These are phyloP conservation scores for Paratinospora sagittata DNA, from an alignment of 164 flowering plant genomes.

Conservation along the genomic window DNA sequence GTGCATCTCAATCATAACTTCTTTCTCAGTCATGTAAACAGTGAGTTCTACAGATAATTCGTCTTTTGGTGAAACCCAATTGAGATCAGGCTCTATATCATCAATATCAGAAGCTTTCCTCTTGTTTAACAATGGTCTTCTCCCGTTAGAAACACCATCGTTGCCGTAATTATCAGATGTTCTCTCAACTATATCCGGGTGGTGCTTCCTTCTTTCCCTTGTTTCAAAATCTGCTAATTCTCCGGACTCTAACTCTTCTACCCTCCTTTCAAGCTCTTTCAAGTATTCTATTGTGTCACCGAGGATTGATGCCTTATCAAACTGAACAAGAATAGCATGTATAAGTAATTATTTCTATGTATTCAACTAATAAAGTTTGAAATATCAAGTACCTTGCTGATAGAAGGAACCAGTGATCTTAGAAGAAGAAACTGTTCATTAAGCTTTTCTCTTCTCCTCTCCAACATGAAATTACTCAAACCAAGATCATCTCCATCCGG, in stretches of 20 bases:
- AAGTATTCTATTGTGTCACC: constrained; percentile 62
- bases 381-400: constrained; percentile 46
- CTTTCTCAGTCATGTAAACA: constrained; percentile 42
- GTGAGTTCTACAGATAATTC: constrained; percentile 31
- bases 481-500: constrained; percentile 36
- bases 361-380: not conserved
- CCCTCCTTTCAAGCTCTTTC: constrained; percentile 70
- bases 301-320: constrained; percentile 63
- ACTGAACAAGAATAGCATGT: constrained; percentile 33
- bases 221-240: constrained; percentile 30
- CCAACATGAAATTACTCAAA: constrained; percentile 32
- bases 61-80: constrained; percentile 26
- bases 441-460: constrained; percentile 38
- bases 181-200: constrained; percentile 44
- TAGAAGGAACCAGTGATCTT: constrained; percentile 59
- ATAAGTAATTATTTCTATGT: not conserved
- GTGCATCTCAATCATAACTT: constrained; percentile 50
- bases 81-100: constrained; percentile 34
- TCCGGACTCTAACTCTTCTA: constrained; percentile 57
- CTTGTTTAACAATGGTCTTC: constrained; percentile 42
- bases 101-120: constrained; percentile 61
- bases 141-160: constrained; percentile 19
- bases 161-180: constrained; percentile 60
- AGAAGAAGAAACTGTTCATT: constrained; percentile 54
- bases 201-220: constrained; percentile 33